Evolutionary conservation across 441 rosid genomes (phyloP), one percentile per base, ranked within the genome.

Genomic region (Adansonia madagascariensis): DNA sequence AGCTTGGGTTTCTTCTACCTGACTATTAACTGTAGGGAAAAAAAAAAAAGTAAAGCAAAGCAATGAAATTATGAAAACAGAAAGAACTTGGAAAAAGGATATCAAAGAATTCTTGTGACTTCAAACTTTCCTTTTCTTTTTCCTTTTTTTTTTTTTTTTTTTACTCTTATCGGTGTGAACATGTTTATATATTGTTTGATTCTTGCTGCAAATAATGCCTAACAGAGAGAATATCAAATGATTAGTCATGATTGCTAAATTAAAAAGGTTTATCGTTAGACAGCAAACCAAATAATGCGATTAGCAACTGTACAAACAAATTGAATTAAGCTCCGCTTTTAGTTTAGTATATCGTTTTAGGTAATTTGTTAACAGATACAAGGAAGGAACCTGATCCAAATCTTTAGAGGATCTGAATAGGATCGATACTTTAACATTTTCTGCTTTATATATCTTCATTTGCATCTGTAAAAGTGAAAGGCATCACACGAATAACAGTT

Each of bases 161-260:
- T 17, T 41, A 22, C 55, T 18, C 64, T 50, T 77, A 43, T 60
- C 41, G 66, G 55, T 10, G 76, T 53, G 47, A 66, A 49, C 53
- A 49, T 49, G 14, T 49, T 49, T 35, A 35, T 35, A 10, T 49
- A 12, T 22, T 8, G 64, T 73, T 68, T 60, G 65, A 41, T 79
- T 80, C 76, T 14, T 67, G 59, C 49, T 44, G 65, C 44, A 59
- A 78, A 63, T 49, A 59, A 76, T 69, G 65, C 49, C 65, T 81
- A 70, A 24, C 62, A 41, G 79, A 64, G 74, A 35, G 87, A 80
- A 75, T 82, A 75, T 64, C 76, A 79, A 82, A 84, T 84, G 89
- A 81, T 80, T 81, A 77, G 52, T 15, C 56, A 80, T 80, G 89
- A 80, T 71, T 75, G 24, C 27, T 5, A 10, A 18, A 55, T 39